phyloP scores from a whole-genome alignment of 2,329 filamentous ascomycete species.

The Thielaviopsis ethacetica region DNA sequence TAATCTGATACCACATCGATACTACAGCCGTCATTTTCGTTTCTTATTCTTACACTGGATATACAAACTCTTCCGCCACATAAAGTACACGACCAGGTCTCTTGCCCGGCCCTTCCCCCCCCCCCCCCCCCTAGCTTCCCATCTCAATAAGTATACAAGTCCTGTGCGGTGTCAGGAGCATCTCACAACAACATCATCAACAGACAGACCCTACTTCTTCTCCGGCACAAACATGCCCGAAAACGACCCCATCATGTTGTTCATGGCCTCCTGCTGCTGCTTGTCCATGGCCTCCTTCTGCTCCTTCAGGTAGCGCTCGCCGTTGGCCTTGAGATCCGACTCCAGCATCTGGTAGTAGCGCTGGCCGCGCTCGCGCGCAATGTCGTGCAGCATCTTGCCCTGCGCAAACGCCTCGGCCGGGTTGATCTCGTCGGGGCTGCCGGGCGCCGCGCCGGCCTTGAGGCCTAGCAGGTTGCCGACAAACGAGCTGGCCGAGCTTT shows the following conservation, averaged over 20 bases:
- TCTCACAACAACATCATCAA: too few species aligned
- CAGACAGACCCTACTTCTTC: constrained; percentile 1
- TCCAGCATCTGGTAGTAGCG: constrained; percentile 81
- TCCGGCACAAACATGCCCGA: constrained; percentile 36
- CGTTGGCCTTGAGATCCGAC: constrained; percentile 81
- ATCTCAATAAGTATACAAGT: too few species aligned
- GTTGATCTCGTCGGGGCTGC: constrained; percentile 38
- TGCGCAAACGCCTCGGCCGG: constrained; percentile 65
- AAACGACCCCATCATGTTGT: constrained; percentile 74
- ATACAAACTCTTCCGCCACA: too few species aligned
- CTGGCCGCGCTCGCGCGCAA: constrained; percentile 81
- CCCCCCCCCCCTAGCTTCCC: too few species aligned
- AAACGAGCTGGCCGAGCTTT: constrained; percentile 48
- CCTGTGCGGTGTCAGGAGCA: too few species aligned
- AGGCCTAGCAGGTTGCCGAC: constrained; percentile 60
- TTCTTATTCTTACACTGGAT: too few species aligned
- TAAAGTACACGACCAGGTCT: too few species aligned
- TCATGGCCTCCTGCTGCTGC: constrained; percentile 77
- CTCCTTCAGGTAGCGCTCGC: constrained; percentile 90
- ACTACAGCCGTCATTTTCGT: too few species aligned
- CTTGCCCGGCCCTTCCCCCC: too few species aligned
- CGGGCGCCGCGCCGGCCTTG: constrained; percentile 46
- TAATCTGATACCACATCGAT: too few species aligned
- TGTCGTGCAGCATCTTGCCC: constrained; percentile 94
- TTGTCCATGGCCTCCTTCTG: constrained; percentile 80